Conservation (phyloP, 2,329 filamentous ascomycete genomes). For the Alternaria novae-zelandiae region DNA sequence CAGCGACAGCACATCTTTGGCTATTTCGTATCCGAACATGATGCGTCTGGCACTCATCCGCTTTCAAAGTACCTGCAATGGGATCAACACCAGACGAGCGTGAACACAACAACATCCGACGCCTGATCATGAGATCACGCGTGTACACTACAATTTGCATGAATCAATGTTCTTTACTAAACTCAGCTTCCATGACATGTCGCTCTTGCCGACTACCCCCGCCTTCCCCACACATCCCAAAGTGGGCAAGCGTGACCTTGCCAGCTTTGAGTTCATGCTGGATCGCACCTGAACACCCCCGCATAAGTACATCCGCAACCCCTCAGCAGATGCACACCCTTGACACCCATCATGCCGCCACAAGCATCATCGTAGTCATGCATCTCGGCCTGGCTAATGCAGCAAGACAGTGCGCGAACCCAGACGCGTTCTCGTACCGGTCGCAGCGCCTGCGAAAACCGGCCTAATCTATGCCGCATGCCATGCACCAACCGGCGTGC, state of each 20-base stretch:
- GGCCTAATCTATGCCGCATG: slow-evolving; percentile 19
- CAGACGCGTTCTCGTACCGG: slow-evolving; percentile 2
- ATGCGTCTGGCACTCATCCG: not conserved
- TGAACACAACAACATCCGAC: not conserved
- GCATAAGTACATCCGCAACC: slow-evolving; percentile 31
- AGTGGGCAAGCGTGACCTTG: not conserved
- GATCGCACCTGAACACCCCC: slow-evolving; percentile 11
- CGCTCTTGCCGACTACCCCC: not conserved
- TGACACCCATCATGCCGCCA: not conserved
- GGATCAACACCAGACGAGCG: not conserved
- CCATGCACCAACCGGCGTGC: slow-evolving; percentile 13
- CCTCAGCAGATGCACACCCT: slow-evolving; percentile 18
- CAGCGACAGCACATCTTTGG: not conserved
- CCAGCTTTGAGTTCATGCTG: not conserved
- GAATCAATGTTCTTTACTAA: not conserved
- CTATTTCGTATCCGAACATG: not conserved
- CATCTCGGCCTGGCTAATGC: slow-evolving; percentile 11
- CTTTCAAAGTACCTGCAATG: not conserved
- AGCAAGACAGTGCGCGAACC: slow-evolving; percentile 12
- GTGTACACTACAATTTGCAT: not conserved
- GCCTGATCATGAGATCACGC: not conserved
- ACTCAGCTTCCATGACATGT: not conserved
- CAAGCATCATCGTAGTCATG: slow-evolving; percentile 12
- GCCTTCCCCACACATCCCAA: not conserved
- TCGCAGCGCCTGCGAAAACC: not conserved